Conservation (phyloP, 148 eudicot species). For the Silene conica region DNA sequence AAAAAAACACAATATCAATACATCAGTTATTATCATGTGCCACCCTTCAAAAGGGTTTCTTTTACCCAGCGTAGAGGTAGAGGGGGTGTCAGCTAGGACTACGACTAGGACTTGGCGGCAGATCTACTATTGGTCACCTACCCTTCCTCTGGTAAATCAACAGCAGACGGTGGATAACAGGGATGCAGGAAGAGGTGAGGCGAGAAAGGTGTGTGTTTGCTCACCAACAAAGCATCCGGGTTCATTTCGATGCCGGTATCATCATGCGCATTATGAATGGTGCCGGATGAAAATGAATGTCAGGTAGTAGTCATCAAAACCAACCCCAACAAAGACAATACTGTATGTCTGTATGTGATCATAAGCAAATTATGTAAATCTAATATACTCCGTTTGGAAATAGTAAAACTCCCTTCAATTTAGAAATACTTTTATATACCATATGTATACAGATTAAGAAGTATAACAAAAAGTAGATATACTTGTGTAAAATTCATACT, state of each 20-base stretch:
- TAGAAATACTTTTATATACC: not conserved
- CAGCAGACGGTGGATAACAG: conserved; percentile 12
- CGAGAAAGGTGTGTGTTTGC: conserved; percentile 44
- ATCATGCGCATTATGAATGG: conserved; percentile 58
- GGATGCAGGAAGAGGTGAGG: conserved; percentile 9
- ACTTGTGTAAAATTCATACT: not conserved
- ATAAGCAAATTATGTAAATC: not conserved
- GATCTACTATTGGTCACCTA: conserved; percentile 8
- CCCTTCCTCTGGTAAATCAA: not conserved
- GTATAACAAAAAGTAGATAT: not conserved
- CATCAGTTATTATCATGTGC: conserved; percentile 32
- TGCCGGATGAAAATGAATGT: conserved; percentile 21
- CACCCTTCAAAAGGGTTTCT: conserved; percentile 20
- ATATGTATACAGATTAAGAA: not conserved
- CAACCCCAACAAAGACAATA: not conserved
- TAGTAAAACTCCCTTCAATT: too few relatives aligned
- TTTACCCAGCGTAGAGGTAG: conserved; percentile 16
- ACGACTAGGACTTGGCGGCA: conserved; percentile 8
- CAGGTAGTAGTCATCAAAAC: not conserved
- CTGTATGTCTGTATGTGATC: conserved; percentile 4
- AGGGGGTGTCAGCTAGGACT: conserved; percentile 9
- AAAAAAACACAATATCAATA: not conserved
- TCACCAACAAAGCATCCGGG: conserved; percentile 79
- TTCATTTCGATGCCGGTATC: conserved; percentile 65
- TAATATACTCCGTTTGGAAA: not conserved